Evolutionary conservation across 2,329 filamentous ascomycete species (phyloP), one percentile per base, ranked within the genome.

Genomic region (Penicillium freii): DNA sequence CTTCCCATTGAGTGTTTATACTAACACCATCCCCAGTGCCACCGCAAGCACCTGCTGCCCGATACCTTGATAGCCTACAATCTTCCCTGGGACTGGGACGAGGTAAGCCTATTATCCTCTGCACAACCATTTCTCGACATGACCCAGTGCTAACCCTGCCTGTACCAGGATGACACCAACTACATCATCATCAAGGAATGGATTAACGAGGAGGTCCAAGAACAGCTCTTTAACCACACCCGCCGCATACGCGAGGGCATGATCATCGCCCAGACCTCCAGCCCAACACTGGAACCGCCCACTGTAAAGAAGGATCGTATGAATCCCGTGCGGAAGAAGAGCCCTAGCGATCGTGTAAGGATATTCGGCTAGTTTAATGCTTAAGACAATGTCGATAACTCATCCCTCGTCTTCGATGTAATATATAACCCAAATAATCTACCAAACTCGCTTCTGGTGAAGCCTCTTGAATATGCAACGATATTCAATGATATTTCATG

Each of bases 121-220:
- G 5, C 5, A 33, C 31, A 13, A 29, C 34, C 15, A 43, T 56
- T 13, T 13, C 11, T 33, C 4, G 1, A 33, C 13, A 4, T 13
- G 1, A 13, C 11, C 31, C 31, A 13, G 9, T 33, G 31, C 31
- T 33, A 33, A 33, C 11, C 11, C 31, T 33, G 1, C 5, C 11
- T 33, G 5, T 33, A 5, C 9, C 31, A 79, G 77, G 64, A 62
- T 48, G 87, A 92, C 66, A 81, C 84, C 19, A 85, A 88, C 46
- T 92, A 85, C 64, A 78, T 92, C 54, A 74, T 92, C 58, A 88
- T 92, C 75, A 89, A 88, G 73, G 81, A 85, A 55, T 90, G 85
- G 84, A 85, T 92, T 51, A 82, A 84, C 4, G 86, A 91, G 64
- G 82, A 84, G 60, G 84, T 91, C 69, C 89, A 91, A 67, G 83